These are phyloP conservation scores for Rosa hybrid DNA, from an alignment of 331 rosid genomes.

Conservation along the genomic window DNA sequence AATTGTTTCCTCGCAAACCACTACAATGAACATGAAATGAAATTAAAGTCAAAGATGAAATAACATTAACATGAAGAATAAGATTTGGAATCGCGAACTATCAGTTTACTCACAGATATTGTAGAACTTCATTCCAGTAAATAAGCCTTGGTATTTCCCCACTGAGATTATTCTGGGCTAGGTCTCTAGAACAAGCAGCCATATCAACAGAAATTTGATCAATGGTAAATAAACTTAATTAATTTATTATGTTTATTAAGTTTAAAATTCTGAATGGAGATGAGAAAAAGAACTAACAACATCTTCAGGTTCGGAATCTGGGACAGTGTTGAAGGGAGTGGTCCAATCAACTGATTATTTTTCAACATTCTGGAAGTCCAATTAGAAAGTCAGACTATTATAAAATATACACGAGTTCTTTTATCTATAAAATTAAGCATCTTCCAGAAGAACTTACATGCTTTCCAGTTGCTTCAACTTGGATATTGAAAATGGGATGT, in stretches of 20 bases:
- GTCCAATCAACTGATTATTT: constrained; percentile 81
- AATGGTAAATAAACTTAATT: neutral
- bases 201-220: constrained; percentile 17
- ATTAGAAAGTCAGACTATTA: neutral
- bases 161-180: constrained; percentile 85
- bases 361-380: constrained; percentile 60
- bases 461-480: constrained; percentile 83
- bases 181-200: constrained; percentile 51
- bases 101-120: constrained; percentile 75
- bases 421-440: neutral
- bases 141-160: constrained; percentile 97
- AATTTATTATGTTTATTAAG: neutral
- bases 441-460: constrained; percentile 59
- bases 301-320: constrained; percentile 97
- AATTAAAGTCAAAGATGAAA: constrained; percentile 3
- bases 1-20: constrained; percentile 94
- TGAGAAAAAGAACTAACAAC: constrained; percentile 54
- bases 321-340: constrained; percentile 93
- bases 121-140: constrained; percentile 98
- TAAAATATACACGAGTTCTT: neutral
- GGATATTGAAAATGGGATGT: constrained; percentile 91
- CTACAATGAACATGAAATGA: constrained; percentile 31
- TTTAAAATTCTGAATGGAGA: neutral
- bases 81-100: neutral
- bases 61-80: neutral